Evolutionary conservation across 805 yeast species (phyloP).

Genomic region (Saccharomycopsis sp.): DNA sequence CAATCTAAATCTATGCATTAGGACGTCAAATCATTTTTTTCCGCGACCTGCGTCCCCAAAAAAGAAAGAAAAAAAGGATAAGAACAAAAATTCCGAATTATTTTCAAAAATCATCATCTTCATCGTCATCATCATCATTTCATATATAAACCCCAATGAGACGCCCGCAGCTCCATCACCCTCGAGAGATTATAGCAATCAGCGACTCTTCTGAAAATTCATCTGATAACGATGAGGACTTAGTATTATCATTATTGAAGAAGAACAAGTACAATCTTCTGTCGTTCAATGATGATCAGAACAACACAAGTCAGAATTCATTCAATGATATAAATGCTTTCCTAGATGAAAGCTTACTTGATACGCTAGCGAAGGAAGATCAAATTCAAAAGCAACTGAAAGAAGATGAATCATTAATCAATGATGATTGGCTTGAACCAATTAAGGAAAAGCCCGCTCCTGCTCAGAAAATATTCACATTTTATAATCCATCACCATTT

Average conservation of each 20-base stretch:
- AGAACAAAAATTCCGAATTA: too few relatives aligned
- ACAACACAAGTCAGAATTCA: not conserved
- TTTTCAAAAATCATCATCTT: too few relatives aligned
- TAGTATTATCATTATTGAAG: not conserved
- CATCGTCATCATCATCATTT: too few relatives aligned
- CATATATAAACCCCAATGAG: too few relatives aligned
- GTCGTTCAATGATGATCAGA: too few relatives aligned
- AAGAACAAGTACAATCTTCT: too few relatives aligned
- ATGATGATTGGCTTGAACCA: too few relatives aligned
- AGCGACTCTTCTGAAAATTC: not conserved
- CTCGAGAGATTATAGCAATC: not conserved
- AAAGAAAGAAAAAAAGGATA: too few relatives aligned
- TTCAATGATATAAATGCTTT: constrained; percentile 1
- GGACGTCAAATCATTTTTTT: not conserved
- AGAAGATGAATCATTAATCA: not conserved
- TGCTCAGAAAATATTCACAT: too few relatives aligned
- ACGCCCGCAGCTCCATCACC: not conserved
- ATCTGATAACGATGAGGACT: not conserved
- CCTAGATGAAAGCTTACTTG: constrained; percentile 8
- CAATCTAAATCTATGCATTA: not conserved
- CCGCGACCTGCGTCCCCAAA: too few relatives aligned
- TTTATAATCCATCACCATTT: too few relatives aligned
- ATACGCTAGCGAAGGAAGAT: constrained; percentile 8
- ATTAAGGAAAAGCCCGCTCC: too few relatives aligned
- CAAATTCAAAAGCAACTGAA: constrained; percentile 4